Base-by-base conservation (phyloP, 495 filamentous ascomycete species). In the Podospora comata region DNA sequence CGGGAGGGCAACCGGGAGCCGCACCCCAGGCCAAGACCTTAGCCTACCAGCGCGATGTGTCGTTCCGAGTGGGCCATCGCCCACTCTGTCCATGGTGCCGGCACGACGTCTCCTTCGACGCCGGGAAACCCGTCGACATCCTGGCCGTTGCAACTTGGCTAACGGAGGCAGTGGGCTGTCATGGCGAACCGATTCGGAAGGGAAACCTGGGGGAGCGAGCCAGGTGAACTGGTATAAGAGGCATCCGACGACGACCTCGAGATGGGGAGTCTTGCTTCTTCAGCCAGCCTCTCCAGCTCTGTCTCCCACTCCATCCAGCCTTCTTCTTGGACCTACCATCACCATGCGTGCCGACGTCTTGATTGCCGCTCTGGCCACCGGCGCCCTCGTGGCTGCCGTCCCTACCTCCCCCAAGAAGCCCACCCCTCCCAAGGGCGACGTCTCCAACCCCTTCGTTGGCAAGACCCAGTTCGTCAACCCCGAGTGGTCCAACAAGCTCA, bases 401-500 rank as follows among this genome's bases (percentile, higher is more conserved):
- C 68, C 71, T 53, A 30, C 61, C 56, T 55, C 26, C 34, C 53
- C 60, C 55, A 64, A 68, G 59, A 34, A n/a, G 26, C 53, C 59
- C 0, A 34, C 5, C 28, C 0, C 56, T 20, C 39, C 23, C 30
- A 57, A 1, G 13, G 55, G 34, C 9, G 65, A 65, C 27, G 48
- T 26, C 30, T 54, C 23, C 30, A 88, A 88, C 71, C 85, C 85
- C 0, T 87, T 86, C 70, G 70, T 73, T 9, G 84, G 84, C 32
- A 83, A 85, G 68, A 73, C 83, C 30, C 80, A 81, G 48, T 88
- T 85, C 65, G 84, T 80, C 61, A 87, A 87, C 77, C 77, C 82
- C 4, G 79, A 75, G 70, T 87, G 87, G 69, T 48, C 84, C 34
- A 76, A 77, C 18, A 83, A 87, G 72, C 80, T 88, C 28, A 77